Evolutionary conservation across 208 protist genomes (phyloP).

Genomic region (Endotrypanum monterogeii): DNA sequence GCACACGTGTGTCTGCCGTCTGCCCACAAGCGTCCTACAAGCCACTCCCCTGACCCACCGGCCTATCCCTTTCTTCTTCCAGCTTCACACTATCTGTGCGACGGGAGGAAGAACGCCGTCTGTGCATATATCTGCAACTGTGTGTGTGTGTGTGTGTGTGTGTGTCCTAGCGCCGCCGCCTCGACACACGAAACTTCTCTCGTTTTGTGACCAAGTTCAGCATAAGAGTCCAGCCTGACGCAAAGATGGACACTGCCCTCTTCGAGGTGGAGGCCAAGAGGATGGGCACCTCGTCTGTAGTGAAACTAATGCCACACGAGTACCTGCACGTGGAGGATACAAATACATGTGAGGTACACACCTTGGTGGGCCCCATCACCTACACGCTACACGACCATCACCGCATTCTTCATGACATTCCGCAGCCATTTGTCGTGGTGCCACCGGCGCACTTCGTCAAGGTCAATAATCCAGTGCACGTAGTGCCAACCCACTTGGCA

Average conservation of each 20-base stretch:
- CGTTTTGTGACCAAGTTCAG: not conserved
- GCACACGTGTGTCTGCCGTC: not conserved
- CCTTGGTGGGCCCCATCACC: slow-evolving; percentile 86
- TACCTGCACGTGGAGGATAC: slow-evolving; percentile 89
- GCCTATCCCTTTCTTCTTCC: not conserved
- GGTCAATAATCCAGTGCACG: slow-evolving; percentile 66
- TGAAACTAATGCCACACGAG: slow-evolving; percentile 62
- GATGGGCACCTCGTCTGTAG: slow-evolving; percentile 32
- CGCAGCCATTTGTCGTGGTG: slow-evolving; percentile 59
- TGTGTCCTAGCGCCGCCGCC: not conserved
- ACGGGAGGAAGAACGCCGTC: not conserved
- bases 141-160: not conserved
- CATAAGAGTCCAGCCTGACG: not conserved
- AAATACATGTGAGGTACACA: slow-evolving; percentile 77
- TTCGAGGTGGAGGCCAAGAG: not conserved
- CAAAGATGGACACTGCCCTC: not conserved
- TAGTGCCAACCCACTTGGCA: not conserved
- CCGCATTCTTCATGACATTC: slow-evolving; percentile 29
- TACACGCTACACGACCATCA: slow-evolving; percentile 85
- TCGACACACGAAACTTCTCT: not conserved
- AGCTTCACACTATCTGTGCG: not conserved
- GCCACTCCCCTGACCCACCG: not conserved
- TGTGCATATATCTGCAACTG: not conserved
- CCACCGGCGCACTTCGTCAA: slow-evolving; percentile 91
- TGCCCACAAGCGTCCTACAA: not conserved